Evolutionary conservation across 2,329 filamentous ascomycete genomes (phyloP).

Genomic region (Rhynchosporium secalis): DNA sequence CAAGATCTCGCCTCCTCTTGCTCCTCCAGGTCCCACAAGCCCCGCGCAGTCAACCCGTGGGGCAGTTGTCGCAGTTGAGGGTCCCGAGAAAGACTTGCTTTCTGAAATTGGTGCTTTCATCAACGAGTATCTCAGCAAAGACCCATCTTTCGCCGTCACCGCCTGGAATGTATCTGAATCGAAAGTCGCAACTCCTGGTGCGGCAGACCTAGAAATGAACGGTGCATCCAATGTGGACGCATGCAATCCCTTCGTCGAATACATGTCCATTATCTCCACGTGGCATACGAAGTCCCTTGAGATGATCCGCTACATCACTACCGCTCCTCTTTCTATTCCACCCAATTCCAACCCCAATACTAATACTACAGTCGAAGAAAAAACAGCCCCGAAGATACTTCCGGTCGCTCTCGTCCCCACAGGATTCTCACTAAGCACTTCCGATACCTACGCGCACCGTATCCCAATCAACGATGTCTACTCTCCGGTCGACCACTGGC

Average conservation of each 20-base stretch:
- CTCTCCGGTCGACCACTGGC: constrained; percentile 87
- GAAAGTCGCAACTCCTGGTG: background rate
- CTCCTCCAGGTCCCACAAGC: constrained; percentile 41
- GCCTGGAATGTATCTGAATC: constrained; percentile 29
- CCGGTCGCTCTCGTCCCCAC: constrained; percentile 74
- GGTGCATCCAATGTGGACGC: constrained; percentile 17
- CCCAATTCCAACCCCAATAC: background rate
- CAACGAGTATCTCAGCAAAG: constrained; percentile 38
- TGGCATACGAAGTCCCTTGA: constrained; percentile 78
- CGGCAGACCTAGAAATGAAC: constrained; percentile 28
- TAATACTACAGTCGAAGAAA: constrained; percentile 28
- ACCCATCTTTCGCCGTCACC: constrained; percentile 35
- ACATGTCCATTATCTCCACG: constrained; percentile 64
- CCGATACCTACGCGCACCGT: constrained; percentile 71
- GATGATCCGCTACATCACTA: constrained; percentile 60
- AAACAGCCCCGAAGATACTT: constrained; percentile 41
- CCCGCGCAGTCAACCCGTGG: constrained; percentile 58
- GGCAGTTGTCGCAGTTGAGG: constrained; percentile 80
- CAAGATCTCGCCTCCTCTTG: constrained; percentile 71
- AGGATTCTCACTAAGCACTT: constrained; percentile 78
- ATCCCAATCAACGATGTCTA: constrained; percentile 78
- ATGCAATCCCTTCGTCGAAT: constrained; percentile 52
- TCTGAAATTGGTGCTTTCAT: constrained; percentile 63
- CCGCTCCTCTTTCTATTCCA: constrained; percentile 19
- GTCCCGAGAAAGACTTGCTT: constrained; percentile 56